Percentiles rank a stretch among this genome's conserved stretches.
Conservation (phyloP, 1,284 basidiomycete species). For the Marasmius fiardii region DNA sequence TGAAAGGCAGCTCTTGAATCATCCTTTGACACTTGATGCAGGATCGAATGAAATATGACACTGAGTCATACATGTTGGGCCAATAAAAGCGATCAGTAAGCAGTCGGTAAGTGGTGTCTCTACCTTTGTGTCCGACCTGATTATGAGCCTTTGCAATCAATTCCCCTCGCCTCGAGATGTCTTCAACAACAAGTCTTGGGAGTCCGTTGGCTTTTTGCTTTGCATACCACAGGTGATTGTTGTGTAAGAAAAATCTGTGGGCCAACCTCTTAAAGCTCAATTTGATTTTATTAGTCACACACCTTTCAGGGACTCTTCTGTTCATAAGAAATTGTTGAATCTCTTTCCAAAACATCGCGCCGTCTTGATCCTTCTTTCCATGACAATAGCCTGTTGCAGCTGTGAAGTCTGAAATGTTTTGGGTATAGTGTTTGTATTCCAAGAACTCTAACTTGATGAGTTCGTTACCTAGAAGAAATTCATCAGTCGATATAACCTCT, state of each 20-base stretch:
- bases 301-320: conserved; percentile 8
- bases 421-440: not conserved
- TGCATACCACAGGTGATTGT: conserved; percentile 14
- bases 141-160: conserved; percentile 20
- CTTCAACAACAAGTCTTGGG: conserved; percentile 17
- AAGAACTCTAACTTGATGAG: not conserved
- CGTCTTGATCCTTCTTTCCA: conserved; percentile 11
- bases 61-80: conserved; percentile 27
- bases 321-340: conserved; percentile 9
- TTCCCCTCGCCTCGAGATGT: conserved; percentile 5
- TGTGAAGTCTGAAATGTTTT: not conserved
- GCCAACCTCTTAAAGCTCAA: conserved; percentile 11
- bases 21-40: conserved; percentile 29
- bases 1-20: conserved; percentile 11
- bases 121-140: conserved; percentile 24
- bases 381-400: not conserved
- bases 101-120: conserved; percentile 22
- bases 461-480: not conserved
- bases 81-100: conserved; percentile 25
- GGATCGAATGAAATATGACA: conserved; percentile 27
- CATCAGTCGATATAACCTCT: not conserved
- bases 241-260: conserved; percentile 14
- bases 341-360: conserved; percentile 10
- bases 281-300: not conserved
- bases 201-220: conserved; percentile 2